Base-by-base conservation (phyloP, 345 rosid species). In the Eucalyptus sideroxylon region DNA sequence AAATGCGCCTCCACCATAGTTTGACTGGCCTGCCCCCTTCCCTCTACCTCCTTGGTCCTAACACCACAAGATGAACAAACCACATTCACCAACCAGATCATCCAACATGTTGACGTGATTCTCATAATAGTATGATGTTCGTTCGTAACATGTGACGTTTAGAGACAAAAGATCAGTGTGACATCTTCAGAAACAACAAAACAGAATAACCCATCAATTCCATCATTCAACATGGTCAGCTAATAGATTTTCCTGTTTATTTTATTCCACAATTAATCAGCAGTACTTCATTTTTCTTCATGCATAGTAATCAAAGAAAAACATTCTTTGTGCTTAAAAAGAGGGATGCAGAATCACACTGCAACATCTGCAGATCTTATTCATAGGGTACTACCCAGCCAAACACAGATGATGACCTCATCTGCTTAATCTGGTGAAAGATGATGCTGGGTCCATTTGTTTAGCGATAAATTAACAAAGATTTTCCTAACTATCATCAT, bases 1-100 rank as follows among this genome's bases (percentile, higher is more conserved):
- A 92, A 94, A 94, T 89, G 96, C 95, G 45, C 96, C 95, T 87
- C 97, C 95, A 50, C 95, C 92, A 89, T 93, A 95, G 90, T 92
- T 94, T 86, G 95, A 80, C 34, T 93, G 93, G 88, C 92, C 94
- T 53, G 93, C 69, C 88, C 92, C 92, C 91, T 91, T 94, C 87
- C 91, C 91, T 87, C 94, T 89, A 56, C 87, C 90, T 40, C 88
- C 88, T 86, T 94, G 93, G 51, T 92, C 95, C 96, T 95, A 89
- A 88, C 87, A 90, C 53, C 50, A 4, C 30, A 55, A 59, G 51
- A 67, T 51, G 60, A 37, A 89, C 45, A 86, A 87, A 72, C 86
- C 86, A 89, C 91, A 87, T 34, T n/a, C 37, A 87, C 86, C 88
- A 50, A 90, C 31, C 34, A 53, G 81, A 88, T 50, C 51, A 51